These are phyloP conservation scores for Tetramitus jugosus DNA, from an alignment of 208 protist genomes.

Conservation along the genomic window DNA sequence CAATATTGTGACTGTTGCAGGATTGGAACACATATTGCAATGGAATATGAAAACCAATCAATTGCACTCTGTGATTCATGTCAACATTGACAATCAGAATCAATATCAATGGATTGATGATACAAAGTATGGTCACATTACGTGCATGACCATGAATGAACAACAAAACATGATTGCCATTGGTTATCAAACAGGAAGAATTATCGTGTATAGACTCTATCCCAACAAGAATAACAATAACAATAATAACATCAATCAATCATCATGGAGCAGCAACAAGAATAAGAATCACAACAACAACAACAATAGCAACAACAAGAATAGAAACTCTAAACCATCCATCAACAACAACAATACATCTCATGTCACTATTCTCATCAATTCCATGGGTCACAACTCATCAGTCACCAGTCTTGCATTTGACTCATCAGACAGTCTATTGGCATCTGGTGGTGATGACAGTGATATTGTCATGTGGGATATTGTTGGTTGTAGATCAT, in stretches of 20 bases:
- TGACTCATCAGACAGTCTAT: slow-evolving; percentile 39
- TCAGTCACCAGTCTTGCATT: slow-evolving; percentile 40
- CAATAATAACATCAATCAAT: not conserved
- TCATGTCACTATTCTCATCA: too few species aligned
- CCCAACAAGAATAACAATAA: not conserved
- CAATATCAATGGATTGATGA: too few species aligned
- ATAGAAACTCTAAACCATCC: not conserved
- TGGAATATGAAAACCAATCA: too few species aligned
- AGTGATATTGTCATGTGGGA: slow-evolving; percentile 98
- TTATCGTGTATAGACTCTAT: not conserved
- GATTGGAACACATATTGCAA: too few species aligned
- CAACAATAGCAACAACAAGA: not conserved
- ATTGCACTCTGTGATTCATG: too few species aligned
- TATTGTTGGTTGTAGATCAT: slow-evolving; percentile 58
- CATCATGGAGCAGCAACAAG: not conserved
- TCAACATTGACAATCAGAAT: too few species aligned
- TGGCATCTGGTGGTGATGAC: slow-evolving; percentile 81
- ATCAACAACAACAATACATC: too few species aligned
- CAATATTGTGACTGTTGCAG: too few species aligned
- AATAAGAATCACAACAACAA: not conserved
- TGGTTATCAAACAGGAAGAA: slow-evolving; percentile 12
- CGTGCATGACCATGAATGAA: not conserved
- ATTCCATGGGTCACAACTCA: not conserved
- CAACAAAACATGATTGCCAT: not conserved
- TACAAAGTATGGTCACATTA: too few species aligned